phyloP scores from a whole-genome alignment of 2,329 filamentous ascomycete genomes.

The Sporothrix curviconia region DNA sequence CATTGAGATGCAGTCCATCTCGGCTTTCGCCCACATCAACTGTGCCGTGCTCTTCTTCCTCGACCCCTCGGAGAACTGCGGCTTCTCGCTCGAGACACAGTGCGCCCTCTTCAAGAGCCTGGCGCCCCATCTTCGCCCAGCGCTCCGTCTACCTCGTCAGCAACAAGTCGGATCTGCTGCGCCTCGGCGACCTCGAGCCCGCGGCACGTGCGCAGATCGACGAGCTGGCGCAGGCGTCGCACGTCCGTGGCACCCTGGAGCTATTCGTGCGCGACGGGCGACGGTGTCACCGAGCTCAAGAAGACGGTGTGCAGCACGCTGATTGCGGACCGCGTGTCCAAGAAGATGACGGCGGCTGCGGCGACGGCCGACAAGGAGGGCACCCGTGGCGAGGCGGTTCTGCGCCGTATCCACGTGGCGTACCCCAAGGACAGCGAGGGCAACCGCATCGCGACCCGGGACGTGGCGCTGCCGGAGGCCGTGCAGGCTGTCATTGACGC shows the following conservation, averaged over 20 bases:
- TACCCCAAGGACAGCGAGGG: constrained; percentile 46
- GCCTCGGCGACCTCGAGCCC: constrained; percentile 77
- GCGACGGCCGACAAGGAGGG: constrained; percentile 68
- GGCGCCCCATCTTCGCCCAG: constrained; percentile 92
- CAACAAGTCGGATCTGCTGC: constrained; percentile 95
- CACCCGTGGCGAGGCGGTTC: constrained; percentile 79
- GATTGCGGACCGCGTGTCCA: constrained; percentile 84
- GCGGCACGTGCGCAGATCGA: constrained; percentile 56
- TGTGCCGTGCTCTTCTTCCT: constrained; percentile 97
- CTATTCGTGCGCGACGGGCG: constrained; percentile 90
- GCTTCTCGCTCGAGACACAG: constrained; percentile 87
- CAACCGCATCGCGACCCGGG: constrained; percentile 45
- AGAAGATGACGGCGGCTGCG: constrained; percentile 92
- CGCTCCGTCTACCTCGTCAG: constrained; percentile 95
- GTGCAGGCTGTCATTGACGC: neutral
- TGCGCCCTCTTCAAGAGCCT: constrained; percentile 94
- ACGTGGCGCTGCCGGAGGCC: constrained; percentile 77
- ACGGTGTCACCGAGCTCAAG: constrained; percentile 90
- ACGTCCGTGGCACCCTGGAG: constrained; percentile 87
- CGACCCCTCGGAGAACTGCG: constrained; percentile 94
- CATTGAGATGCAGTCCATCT: constrained; percentile 98
- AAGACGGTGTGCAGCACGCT: constrained; percentile 90
- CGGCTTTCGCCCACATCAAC: constrained; percentile 91
- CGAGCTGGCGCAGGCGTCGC: constrained; percentile 37
- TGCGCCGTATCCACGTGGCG: constrained; percentile 95